Percentiles rank a stretch among this genome's conserved stretches.
Conservation (phyloP, 371 early-diverging fungal genomes). For the Syncephalastrum sp. region DNA sequence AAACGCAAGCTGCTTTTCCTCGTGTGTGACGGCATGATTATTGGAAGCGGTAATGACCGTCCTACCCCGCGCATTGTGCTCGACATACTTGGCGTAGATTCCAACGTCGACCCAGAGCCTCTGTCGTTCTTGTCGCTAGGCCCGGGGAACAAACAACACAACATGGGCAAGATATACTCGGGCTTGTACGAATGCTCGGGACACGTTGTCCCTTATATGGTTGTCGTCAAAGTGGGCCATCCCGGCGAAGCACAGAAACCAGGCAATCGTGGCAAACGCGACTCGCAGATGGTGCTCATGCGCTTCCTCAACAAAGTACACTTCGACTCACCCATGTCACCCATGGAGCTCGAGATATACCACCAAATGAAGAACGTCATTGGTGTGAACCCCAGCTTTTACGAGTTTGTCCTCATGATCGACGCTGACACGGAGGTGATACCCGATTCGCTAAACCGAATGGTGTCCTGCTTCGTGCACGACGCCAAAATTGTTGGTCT, state of each 20-base stretch:
- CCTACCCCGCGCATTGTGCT: slow-evolving; percentile 95
- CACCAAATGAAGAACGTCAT: slow-evolving; percentile 86
- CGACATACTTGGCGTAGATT: slow-evolving; percentile 85
- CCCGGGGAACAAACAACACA: slow-evolving; percentile 79
- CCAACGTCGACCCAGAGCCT: slow-evolving; percentile 78
- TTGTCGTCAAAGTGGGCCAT: slow-evolving; percentile 82
- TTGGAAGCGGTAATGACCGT: slow-evolving; percentile 90
- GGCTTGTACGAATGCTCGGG: slow-evolving; percentile 85
- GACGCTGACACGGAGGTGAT: slow-evolving; percentile 72
- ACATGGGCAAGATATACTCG: slow-evolving; percentile 90
- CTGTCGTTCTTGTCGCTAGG: slow-evolving; percentile 87
- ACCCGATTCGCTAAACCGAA: slow-evolving; percentile 61
- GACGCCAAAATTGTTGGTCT: slow-evolving; percentile 78
- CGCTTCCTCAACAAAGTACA: slow-evolving; percentile 76
- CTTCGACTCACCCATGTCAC: slow-evolving; percentile 75
- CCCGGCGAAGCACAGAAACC: slow-evolving; percentile 69
- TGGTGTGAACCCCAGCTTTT: slow-evolving; percentile 80
- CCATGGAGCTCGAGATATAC: slow-evolving; percentile 89
- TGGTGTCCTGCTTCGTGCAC: slow-evolving; percentile 70
- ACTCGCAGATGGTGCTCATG: slow-evolving; percentile 84
- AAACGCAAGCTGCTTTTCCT: slow-evolving; percentile 86
- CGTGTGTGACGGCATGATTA: slow-evolving; percentile 84
- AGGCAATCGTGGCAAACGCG: slow-evolving; percentile 88
- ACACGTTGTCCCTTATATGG: slow-evolving; percentile 79
- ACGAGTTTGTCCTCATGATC: slow-evolving; percentile 65